These are phyloP conservation scores for Dillenia suffruticosa DNA, from an alignment of 164 flowering plant species.

Conservation along the genomic window DNA sequence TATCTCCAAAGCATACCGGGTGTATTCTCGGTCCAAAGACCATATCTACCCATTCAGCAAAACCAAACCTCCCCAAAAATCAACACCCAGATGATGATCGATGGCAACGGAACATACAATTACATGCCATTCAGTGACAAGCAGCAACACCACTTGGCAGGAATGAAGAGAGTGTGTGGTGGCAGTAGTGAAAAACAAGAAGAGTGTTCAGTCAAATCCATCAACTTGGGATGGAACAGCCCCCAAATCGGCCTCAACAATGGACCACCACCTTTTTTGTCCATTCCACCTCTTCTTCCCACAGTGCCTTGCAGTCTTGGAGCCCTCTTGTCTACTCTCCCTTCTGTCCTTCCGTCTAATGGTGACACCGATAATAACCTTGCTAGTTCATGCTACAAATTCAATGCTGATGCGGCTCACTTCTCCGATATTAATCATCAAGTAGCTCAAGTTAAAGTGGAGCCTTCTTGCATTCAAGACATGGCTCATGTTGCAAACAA, in stretches of 20 bases:
- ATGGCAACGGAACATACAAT: slow-evolving; percentile 4
- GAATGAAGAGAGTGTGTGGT: slow-evolving; percentile 31
- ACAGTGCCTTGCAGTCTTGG: slow-evolving; percentile 42
- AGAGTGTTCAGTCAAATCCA: slow-evolving; percentile 31
- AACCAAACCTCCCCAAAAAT: slow-evolving; percentile 24
- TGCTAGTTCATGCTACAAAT: too few relatives aligned
- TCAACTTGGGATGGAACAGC: slow-evolving; percentile 53
- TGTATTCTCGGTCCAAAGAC: slow-evolving; percentile 54
- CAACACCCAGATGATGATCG: slow-evolving; percentile 14
- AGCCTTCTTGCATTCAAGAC: too few relatives aligned
- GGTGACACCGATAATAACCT: too few relatives aligned
- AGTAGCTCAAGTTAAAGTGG: too few relatives aligned
- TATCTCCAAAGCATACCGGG: slow-evolving; percentile 68
- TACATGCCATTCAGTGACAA: slow-evolving; percentile 19
- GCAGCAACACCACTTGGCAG: slow-evolving; percentile 18
- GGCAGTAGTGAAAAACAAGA: slow-evolving; percentile 16
- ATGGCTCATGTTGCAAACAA: too few relatives aligned
- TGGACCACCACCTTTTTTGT: slow-evolving; percentile 25
- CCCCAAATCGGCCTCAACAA: slow-evolving; percentile 24
- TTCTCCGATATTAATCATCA: too few relatives aligned
- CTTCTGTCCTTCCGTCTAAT: too few relatives aligned
- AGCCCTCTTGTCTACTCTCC: slow-evolving; percentile 32
- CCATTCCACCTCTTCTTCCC: slow-evolving; percentile 52
- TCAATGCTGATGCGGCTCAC: too few relatives aligned
- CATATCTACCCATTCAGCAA: slow-evolving; percentile 32